phyloP scores from a whole-genome alignment of 768 basidiomycete genomes.

The Erythrobasidium yunnanense region DNA sequence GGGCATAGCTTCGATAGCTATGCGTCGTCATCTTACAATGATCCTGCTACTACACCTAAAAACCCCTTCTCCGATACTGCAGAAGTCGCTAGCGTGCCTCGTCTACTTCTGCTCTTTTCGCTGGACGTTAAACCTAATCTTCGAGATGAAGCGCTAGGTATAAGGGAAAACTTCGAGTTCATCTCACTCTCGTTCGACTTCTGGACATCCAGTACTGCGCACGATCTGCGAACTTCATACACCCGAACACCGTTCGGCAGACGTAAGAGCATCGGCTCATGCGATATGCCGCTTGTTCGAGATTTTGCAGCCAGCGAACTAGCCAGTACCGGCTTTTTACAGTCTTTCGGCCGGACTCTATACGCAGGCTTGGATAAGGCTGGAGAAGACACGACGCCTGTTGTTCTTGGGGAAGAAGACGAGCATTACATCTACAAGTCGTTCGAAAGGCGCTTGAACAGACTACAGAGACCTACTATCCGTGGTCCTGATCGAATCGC shows the following conservation, averaged over 20 bases:
- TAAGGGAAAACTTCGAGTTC: conserved; percentile 17
- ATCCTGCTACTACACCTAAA: neutral
- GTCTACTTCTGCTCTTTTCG: neutral
- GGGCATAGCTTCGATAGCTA: neutral
- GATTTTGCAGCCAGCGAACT: neutral
- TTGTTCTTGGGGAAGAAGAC: neutral
- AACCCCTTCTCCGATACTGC: neutral
- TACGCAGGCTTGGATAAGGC: neutral
- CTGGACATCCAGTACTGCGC: neutral
- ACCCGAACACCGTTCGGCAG: neutral
- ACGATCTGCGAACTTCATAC: neutral
- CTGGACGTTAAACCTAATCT: neutral
- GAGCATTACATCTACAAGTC: neutral
- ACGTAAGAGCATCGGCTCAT: neutral
- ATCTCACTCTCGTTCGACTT: conserved; percentile 11
- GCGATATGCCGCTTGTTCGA: neutral
- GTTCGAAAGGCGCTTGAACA: neutral
- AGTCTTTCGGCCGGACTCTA: neutral
- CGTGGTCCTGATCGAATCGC: neutral
- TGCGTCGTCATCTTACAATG: neutral
- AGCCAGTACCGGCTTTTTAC: neutral
- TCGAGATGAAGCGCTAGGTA: neutral
- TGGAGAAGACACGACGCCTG: neutral
- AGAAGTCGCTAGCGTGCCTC: conserved; percentile 1
- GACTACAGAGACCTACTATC: neutral